These are phyloP conservation scores for Carnegiea gigantea DNA, from an alignment of 179 eudicot species.

Conservation along the genomic window DNA sequence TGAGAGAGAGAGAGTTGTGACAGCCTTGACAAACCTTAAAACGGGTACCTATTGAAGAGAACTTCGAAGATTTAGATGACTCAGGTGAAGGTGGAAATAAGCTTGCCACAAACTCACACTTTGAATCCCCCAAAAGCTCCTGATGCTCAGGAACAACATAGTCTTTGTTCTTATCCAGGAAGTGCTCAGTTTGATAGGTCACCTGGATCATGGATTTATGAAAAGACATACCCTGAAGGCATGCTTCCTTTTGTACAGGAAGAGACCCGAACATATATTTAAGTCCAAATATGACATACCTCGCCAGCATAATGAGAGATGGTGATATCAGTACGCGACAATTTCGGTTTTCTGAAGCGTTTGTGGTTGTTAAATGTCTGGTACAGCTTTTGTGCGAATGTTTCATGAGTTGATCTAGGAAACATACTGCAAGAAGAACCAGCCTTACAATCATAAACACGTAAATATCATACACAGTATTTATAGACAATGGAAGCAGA, in stretches of 20 bases:
- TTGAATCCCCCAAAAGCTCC: conserved; percentile 75
- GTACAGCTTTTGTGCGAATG: conserved; percentile 84
- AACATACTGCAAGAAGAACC: conserved; percentile 59
- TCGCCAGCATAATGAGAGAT: conserved; percentile 89
- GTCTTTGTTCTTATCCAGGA: conserved; percentile 93
- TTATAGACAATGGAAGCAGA: neutral
- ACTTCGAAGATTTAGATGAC: conserved; percentile 78
- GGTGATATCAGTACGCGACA: conserved; percentile 79
- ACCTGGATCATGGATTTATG: conserved; percentile 50
- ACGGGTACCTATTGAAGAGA: conserved; percentile 76
- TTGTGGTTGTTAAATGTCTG: conserved; percentile 83
- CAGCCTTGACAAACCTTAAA: conserved; percentile 58
- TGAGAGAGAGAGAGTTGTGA: neutral
- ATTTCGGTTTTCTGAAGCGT: conserved; percentile 81
- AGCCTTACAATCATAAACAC: conserved; percentile 7
- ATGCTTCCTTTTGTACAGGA: conserved; percentile 3
- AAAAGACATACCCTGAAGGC: conserved; percentile 11
- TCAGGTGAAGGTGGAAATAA: conserved; percentile 75
- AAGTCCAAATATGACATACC: conserved; percentile 45
- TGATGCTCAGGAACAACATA: conserved; percentile 95
- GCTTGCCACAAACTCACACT: conserved; percentile 78
- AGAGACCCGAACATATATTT: neutral
- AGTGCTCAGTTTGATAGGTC: conserved; percentile 79
- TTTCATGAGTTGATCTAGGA: conserved; percentile 78
- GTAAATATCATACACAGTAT: neutral